A percentile compares a stretch with the other conserved stretches of the same genome.
These are phyloP conservation scores for Pezicula neosporulosa DNA, from an alignment of 2,329 filamentous ascomycete species.

Conservation along the genomic window DNA sequence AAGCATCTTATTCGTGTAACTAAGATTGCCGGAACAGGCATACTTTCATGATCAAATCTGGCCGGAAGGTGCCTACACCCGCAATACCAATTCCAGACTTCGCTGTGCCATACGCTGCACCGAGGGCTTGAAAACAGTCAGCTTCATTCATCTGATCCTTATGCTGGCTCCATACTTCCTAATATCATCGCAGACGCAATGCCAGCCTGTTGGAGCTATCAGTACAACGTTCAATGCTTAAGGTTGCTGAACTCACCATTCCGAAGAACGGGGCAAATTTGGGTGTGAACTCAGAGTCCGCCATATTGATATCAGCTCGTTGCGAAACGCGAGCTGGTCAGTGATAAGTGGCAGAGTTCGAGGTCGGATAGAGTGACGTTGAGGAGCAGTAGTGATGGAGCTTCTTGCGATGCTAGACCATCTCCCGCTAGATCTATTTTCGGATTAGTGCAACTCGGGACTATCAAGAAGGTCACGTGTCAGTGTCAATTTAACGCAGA, in stretches of 20 bases:
- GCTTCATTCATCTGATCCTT: slow-evolving; percentile 22
- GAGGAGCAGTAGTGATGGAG: background rate
- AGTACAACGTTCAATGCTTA: slow-evolving; percentile 14
- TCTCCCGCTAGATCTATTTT: too few relatives aligned
- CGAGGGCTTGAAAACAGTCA: slow-evolving; percentile 36
- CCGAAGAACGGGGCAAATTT: slow-evolving; percentile 86
- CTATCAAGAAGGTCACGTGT: too few relatives aligned
- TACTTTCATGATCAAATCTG: slow-evolving; percentile 91
- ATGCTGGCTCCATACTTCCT: slow-evolving; percentile 57
- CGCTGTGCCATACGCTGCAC: slow-evolving; percentile 82
- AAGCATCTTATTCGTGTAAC: slow-evolving; percentile 5
- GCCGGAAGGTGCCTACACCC: slow-evolving; percentile 79
- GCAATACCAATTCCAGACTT: slow-evolving; percentile 88
- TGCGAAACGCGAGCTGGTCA: background rate
- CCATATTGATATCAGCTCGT: slow-evolving; percentile 39
- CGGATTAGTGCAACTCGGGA: too few relatives aligned
- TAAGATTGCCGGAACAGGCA: slow-evolving; percentile 8
- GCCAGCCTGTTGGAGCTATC: slow-evolving; percentile 53
- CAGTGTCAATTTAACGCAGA: too few relatives aligned
- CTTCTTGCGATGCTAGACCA: background rate
- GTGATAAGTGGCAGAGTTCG: background rate
- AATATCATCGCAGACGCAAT: slow-evolving; percentile 83
- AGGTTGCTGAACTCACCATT: slow-evolving; percentile 59
- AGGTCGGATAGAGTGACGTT: slow-evolving; percentile 12
- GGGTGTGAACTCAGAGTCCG: slow-evolving; percentile 59